These are phyloP conservation scores for Trifolium repens DNA, from an alignment of 306 rosid genomes.

Conservation along the genomic window DNA sequence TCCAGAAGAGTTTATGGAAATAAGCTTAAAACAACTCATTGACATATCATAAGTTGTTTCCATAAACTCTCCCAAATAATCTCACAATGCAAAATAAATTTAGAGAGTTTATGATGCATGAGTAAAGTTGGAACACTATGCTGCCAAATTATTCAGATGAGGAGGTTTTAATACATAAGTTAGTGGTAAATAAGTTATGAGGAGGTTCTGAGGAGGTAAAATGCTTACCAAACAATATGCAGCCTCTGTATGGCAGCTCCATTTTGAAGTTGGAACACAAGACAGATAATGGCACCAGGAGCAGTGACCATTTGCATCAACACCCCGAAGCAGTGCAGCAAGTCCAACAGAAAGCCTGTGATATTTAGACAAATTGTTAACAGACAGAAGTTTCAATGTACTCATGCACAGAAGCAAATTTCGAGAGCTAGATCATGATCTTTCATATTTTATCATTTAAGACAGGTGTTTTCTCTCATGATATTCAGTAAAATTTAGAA, in stretches of 20 bases:
- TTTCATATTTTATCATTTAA: neutral
- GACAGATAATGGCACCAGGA: conserved; percentile 98
- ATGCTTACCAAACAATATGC: conserved; percentile 72
- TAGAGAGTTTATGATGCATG: neutral
- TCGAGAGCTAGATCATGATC: conserved; percentile 3
- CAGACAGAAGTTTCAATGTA: conserved; percentile 16
- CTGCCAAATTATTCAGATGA: too few relatives aligned
- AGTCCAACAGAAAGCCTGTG: conserved; percentile 79
- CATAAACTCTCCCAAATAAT: neutral
- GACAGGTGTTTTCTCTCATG: neutral
- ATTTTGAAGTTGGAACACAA: conserved; percentile 93
- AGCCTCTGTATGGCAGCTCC: conserved; percentile 86
- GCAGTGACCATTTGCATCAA: conserved; percentile 89
- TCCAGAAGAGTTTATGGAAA: neutral
- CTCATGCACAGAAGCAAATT: conserved; percentile 15
- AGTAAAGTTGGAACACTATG: too few relatives aligned
- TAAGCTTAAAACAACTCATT: neutral
- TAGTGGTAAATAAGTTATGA: neutral
- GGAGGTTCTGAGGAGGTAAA: conserved; percentile 23
- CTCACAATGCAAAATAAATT: neutral
- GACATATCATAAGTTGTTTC: neutral
- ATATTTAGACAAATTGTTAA: conserved; percentile 30
- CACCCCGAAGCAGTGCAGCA: conserved; percentile 69
- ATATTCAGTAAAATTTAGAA: neutral
- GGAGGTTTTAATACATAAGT: neutral